Conservation (phyloP, 768 basidiomycete species). For the Gelatoporia subvermispora region DNA sequence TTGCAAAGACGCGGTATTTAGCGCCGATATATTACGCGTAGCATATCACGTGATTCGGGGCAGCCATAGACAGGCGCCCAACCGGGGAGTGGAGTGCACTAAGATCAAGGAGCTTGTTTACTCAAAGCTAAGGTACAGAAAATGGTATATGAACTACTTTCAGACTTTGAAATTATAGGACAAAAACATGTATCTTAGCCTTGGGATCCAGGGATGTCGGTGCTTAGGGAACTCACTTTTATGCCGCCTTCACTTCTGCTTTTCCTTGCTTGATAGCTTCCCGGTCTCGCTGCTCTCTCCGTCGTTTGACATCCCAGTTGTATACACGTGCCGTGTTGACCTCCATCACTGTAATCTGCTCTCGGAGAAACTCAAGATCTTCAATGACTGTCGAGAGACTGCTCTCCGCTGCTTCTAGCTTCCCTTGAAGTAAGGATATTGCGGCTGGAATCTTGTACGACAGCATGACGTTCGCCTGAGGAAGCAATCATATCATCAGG, state of each 20-base stretch:
- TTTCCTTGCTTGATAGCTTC: conserved; percentile 26
- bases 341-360: conserved; percentile 96
- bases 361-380: conserved; percentile 88
- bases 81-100: no score
- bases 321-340: conserved; percentile 92
- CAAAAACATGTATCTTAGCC: no score
- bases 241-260: not conserved
- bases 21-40: no score
- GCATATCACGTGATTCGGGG: no score
- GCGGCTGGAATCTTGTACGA: conserved; percentile 86
- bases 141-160: not conserved
- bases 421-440: conserved; percentile 64
- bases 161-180: no score
- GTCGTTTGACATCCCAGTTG: conserved; percentile 90
- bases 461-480: conserved; percentile 94
- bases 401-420: conserved; percentile 66
- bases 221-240: not conserved
- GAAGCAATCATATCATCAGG: not conserved
- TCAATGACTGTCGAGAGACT: conserved; percentile 67
- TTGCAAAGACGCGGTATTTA: no score
- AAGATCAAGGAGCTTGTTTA: no score
- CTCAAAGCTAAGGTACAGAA: no score
- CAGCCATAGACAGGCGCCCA: no score
- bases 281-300: conserved; percentile 51
- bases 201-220: no score